These are phyloP conservation scores for Prunus yedoensis DNA, from an alignment of 331 rosid genomes.

Conservation along the genomic window DNA sequence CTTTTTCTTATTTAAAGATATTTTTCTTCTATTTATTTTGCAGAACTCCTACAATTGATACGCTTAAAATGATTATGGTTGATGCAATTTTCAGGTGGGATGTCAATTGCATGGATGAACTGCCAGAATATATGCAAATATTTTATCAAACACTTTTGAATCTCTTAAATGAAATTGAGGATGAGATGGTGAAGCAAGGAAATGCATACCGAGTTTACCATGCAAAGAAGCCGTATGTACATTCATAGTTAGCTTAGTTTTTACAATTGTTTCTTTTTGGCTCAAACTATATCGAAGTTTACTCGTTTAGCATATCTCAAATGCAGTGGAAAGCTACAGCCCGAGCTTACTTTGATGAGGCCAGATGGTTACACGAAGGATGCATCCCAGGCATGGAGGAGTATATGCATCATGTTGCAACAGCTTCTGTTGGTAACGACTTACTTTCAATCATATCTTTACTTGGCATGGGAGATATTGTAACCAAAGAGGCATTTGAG, in stretches of 20 bases:
- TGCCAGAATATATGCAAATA: slow-evolving; percentile 31
- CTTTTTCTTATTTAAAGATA: no score
- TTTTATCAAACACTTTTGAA: slow-evolving; percentile 23
- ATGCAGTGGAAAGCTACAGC: slow-evolving; percentile 13
- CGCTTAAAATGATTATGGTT: no score
- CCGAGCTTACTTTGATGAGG: slow-evolving; percentile 23
- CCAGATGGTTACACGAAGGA: slow-evolving; percentile 22
- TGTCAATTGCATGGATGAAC: background rate
- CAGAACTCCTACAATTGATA: background rate
- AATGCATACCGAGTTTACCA: slow-evolving; percentile 6
- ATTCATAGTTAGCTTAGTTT: no score
- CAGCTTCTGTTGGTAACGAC: background rate
- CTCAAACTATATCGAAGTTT: no score
- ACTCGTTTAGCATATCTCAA: background rate
- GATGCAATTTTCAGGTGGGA: slow-evolving; percentile 32
- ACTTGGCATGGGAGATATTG: no score
- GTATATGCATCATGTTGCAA: slow-evolving; percentile 17
- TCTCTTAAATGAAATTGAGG: slow-evolving; percentile 25
- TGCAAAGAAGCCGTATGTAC: background rate
- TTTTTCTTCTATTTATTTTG: no score
- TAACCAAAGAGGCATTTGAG: no score
- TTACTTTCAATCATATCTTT: slow-evolving; percentile 10
- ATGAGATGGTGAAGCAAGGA: slow-evolving; percentile 23
- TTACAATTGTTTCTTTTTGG: no score
- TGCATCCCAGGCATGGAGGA: slow-evolving; percentile 30